Base-by-base conservation (phyloP, 225 moss, liverwort and hornwort genomes). In the Asterella californica region DNA sequence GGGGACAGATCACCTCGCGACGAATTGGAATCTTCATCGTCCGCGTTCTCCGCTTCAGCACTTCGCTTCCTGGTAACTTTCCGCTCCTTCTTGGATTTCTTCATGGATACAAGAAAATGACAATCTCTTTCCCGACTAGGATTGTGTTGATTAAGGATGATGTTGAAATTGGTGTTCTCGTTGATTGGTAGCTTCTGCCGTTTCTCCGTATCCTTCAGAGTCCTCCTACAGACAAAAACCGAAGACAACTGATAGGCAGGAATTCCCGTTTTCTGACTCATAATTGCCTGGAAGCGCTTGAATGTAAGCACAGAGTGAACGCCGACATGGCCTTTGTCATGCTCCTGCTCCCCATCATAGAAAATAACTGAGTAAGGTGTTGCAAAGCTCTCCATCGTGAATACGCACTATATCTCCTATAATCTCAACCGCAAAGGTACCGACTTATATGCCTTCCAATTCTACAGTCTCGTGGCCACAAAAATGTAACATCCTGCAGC, bases 91-190 rank as follows among this genome's bases (percentile, higher is more conserved):
- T 99, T 99, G 64, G 99, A 99, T 84, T 99, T 99, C 84, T 99
- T 99, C 80, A 99, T 92, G 34, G 99, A 99, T 34, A 99, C 95
- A 70, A 99, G 93, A 74, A 99, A 99, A 85, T 99, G 93, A 85
- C 99, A 99, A 80, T 95, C 99, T 82, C 90, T 88, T 83, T 99
- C 99, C 78, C 93, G 85, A 83, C 93, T 99, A n/a, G 99, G 99
- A 83, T 99, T 99, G 49, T 99, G 99, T 88, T 99, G 99, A 76
- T 99, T 99, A 64, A 99, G 84, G 74, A 99, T 99, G 74, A 99
- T 99, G 74, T 99, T 99, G 87, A 99, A 99, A 80, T 99, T 99
- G 50, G 99, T 99, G 80, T 99, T 99, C 85, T 95, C 99, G 53
- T 94, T 99, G 72, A 99, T 95, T 27, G 99, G 95, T 63, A 99